phyloP scores from a whole-genome alignment of 805 yeast genomes.

The Yarrowia yakushimensis region DNA sequence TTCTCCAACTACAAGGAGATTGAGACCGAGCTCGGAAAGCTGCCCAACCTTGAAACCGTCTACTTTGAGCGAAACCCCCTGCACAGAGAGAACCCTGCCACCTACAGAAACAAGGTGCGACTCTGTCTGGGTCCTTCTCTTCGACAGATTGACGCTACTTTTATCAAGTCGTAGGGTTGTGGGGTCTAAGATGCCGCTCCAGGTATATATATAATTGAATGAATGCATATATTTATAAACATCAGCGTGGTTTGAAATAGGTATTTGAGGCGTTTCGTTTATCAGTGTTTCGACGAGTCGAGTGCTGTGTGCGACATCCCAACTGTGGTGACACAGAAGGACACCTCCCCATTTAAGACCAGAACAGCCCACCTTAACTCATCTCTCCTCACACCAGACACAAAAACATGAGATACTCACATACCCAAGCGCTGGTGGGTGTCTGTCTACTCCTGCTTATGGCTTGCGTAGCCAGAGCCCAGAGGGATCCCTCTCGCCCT shows the following conservation, averaged over 20 bases:
- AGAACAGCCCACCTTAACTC: neutral
- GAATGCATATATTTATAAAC: constrained; percentile 2
- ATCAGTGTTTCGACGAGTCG: too few species aligned
- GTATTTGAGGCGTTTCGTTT: too few species aligned
- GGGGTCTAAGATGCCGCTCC: neutral
- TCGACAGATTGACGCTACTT: constrained; percentile 88
- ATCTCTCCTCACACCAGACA: neutral
- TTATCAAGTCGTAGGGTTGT: constrained; percentile 33
- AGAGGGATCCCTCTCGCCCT: constrained; percentile 3
- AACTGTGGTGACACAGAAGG: neutral
- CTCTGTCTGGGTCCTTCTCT: constrained; percentile 68
- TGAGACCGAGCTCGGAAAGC: constrained; percentile 56
- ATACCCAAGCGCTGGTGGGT: constrained; percentile 8
- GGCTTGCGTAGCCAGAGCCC: constrained; percentile 1
- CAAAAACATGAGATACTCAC: constrained; percentile 15
- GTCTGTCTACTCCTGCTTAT: neutral
- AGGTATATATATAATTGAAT: neutral
- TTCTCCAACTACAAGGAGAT: constrained; percentile 67
- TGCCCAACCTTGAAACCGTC: constrained; percentile 74
- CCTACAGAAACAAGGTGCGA: constrained; percentile 78
- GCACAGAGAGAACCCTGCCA: constrained; percentile 66
- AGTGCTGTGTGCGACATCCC: neutral
- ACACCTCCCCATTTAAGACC: neutral
- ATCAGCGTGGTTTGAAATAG: neutral
- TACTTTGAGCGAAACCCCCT: constrained; percentile 93